Evolutionary conservation across 2,329 filamentous ascomycete genomes (phyloP).

Genomic region (Penicillium sp.): DNA sequence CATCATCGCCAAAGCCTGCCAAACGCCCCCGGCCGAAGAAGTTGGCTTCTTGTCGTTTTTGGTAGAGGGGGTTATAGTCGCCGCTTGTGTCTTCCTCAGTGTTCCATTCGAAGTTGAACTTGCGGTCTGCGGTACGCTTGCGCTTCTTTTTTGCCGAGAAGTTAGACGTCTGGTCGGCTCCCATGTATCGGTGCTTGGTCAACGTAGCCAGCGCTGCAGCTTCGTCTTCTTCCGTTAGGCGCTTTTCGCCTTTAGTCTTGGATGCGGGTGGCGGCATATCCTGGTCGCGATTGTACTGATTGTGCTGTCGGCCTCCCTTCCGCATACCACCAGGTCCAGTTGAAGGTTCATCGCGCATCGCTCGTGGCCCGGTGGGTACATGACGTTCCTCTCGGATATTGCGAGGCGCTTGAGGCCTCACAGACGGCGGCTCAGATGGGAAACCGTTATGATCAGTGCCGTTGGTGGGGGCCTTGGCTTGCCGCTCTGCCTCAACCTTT

Average conservation of each 20-base stretch:
- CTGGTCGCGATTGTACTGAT: slow-evolving; percentile 31
- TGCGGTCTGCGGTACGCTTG: slow-evolving; percentile 86
- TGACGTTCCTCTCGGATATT: slow-evolving; percentile 9
- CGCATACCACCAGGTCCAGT: slow-evolving; percentile 53
- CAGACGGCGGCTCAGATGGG: slow-evolving; percentile 12
- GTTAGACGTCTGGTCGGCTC: slow-evolving; percentile 80
- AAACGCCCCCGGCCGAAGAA: slow-evolving; percentile 68
- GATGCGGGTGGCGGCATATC: slow-evolving; percentile 53
- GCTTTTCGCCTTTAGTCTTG: slow-evolving; percentile 44
- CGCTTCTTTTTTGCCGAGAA: slow-evolving; percentile 97
- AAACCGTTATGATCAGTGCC: slow-evolving; percentile 27
- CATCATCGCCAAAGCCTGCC: slow-evolving; percentile 63
- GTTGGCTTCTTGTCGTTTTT: slow-evolving; percentile 62
- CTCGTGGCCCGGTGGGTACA: slow-evolving; percentile 67
- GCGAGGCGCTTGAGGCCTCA: slow-evolving; percentile 24
- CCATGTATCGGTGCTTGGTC: slow-evolving; percentile 82
- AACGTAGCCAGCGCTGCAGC: slow-evolving; percentile 68
- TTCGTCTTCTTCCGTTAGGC: slow-evolving; percentile 53
- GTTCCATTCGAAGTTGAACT: slow-evolving; percentile 99
- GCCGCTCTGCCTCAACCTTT: slow-evolving; percentile 64
- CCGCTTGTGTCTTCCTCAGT: slow-evolving; percentile 86
- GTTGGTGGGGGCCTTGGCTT: slow-evolving; percentile 42
- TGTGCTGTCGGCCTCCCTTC: slow-evolving; percentile 7
- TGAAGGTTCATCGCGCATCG: slow-evolving; percentile 57
- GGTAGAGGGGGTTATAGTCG: slow-evolving; percentile 79